Base-by-base conservation (phyloP, 306 rosid species). In the Cucumis cinereus region DNA sequence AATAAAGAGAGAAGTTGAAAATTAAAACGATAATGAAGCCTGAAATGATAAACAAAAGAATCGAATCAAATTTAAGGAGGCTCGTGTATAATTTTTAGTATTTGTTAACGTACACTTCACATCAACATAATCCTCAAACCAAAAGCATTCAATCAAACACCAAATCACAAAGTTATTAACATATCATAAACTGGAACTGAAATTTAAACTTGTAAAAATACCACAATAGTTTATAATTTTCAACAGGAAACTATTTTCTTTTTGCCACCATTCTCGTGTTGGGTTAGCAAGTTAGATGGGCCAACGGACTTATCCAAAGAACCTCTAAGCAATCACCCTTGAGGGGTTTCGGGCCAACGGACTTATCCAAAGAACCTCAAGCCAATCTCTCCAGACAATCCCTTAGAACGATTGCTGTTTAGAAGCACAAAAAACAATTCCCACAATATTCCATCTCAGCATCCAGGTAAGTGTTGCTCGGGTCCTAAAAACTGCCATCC, bases 201-300 rank as follows among this genome's bases (percentile, higher is more conserved):
- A 66, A 70, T 4, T 24, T 20, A 1, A 14, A 16, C 75, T 14
- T 8, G 2, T 16, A 70, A 3, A 7, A 43, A 68, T 70, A 8
- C 35, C 0, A 49, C 7, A 19, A 20, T 41, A 63, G 24, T 17
- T 36, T 3, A 2, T 30, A 30, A 63, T 69, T 43, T 23, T 69
- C 14, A 68, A 70, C 75, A 70, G 58, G 0, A 11, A 20, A 69
- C 38, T 2, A 14, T 50, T 50, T 2, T 67, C 57, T 43, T 68
- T 10, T 45, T 15, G 14, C 23, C 23, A 24, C 40, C 75, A 70
- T 72, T 50, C 20, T 50, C 28, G 76, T 72, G 52, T 50, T 50
- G 59, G 61, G 76, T 72, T 72, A 72, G 76, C 61, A 6, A 72
- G 76, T 72, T 50, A 72, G 60, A 15, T 26, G 10, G 28, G 59